These are phyloP conservation scores for Vickermania ingenoplastis DNA, from an alignment of 208 protist genomes.

Conservation along the genomic window DNA sequence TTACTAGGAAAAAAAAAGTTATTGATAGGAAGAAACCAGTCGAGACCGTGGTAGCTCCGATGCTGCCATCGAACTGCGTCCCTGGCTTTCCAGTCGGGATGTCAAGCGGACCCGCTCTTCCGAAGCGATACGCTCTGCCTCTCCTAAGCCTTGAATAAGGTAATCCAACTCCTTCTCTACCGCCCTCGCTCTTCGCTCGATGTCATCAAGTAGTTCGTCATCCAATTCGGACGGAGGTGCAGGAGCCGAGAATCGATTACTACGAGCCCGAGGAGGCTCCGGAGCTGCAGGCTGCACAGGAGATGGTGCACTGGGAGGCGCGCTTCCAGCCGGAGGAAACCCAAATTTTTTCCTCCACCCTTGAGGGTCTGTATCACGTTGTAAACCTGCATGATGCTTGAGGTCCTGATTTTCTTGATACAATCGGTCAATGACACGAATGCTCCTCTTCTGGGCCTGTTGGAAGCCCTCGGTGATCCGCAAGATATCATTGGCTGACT, in stretches of 20 bases:
- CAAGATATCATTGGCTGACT: slow-evolving; percentile 20
- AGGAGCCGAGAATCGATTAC: neutral
- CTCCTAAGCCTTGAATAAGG: neutral
- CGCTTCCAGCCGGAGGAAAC: neutral
- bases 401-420: slow-evolving; percentile 13
- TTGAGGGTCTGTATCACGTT: neutral
- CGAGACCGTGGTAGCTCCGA: neutral
- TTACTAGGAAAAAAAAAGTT: no score
- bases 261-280: neutral
- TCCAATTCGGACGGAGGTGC: neutral
- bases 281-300: no score
- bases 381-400: slow-evolving; percentile 1
- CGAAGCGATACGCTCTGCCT: neutral
- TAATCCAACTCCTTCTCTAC: slow-evolving; percentile 3
- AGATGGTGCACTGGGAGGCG: no score
- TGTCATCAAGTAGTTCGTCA: neutral
- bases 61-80: neutral
- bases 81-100: slow-evolving; percentile 1
- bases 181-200: neutral
- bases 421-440: slow-evolving; percentile 9
- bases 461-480: slow-evolving; percentile 14
- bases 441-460: slow-evolving; percentile 3
- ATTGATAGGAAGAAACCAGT: slow-evolving; percentile 16
- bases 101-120: neutral
- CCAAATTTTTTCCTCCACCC: neutral